phyloP scores from a whole-genome alignment of 2,329 filamentous ascomycete genomes.

The Fonsecaea monophora region DNA sequence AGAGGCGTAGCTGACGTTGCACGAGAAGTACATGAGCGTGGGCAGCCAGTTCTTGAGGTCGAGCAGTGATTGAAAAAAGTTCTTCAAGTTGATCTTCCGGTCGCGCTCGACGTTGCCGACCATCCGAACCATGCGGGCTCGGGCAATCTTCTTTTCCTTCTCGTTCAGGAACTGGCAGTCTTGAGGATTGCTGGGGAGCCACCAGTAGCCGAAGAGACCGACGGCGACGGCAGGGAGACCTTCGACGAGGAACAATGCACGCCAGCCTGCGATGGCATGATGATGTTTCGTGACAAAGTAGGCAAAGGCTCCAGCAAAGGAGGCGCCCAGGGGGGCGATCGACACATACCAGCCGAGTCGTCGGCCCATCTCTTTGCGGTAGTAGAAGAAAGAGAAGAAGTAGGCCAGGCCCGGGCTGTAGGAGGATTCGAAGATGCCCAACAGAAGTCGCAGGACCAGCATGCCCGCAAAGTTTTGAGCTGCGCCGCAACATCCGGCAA shows the following conservation, averaged over 20 bases:
- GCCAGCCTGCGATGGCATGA: constrained; percentile 77
- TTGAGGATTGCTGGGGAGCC: constrained; percentile 77
- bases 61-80: constrained; percentile 47
- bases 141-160: constrained; percentile 72
- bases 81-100: constrained; percentile 22
- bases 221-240: constrained; percentile 82
- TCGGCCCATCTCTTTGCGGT: constrained; percentile 62
- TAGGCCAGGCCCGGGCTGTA: constrained; percentile 56
- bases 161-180: constrained; percentile 68
- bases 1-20: constrained; percentile 69
- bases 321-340: constrained; percentile 73
- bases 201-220: constrained; percentile 73
- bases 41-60: constrained; percentile 58
- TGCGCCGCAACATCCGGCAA: constrained; percentile 47
- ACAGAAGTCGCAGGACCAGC: constrained; percentile 51
- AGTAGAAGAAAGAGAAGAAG: constrained; percentile 65
- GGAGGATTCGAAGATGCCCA: constrained; percentile 47
- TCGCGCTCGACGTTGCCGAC: constrained; percentile 30
- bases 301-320: constrained; percentile 74
- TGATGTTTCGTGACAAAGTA: constrained; percentile 69
- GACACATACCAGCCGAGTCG: constrained; percentile 62
- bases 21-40: constrained; percentile 63
- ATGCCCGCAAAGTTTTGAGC: constrained; percentile 51
- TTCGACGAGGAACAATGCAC: constrained; percentile 80
- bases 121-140: constrained; percentile 41